Evolutionary conservation across 1,284 basidiomycete genomes (phyloP).

Genomic region (Pholiota adiposa): DNA sequence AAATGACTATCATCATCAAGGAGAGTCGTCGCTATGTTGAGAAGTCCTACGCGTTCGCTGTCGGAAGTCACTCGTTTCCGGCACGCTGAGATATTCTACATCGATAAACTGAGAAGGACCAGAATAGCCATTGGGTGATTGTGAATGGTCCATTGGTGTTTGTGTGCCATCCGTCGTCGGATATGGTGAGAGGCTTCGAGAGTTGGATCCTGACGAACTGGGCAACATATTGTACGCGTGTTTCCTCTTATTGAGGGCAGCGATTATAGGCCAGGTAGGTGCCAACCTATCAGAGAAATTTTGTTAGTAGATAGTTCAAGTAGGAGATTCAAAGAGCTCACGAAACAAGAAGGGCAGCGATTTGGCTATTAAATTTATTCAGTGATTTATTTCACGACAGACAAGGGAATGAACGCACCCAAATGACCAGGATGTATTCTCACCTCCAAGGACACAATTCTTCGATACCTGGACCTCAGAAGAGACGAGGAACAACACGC

Average conservation of each 20-base stretch:
- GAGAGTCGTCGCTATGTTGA: background rate
- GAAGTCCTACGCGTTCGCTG: background rate
- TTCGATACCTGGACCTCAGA: constrained; percentile 17
- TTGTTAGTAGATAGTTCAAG: background rate
- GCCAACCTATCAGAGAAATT: constrained; percentile 10
- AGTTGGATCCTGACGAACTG: background rate
- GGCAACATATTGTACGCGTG: background rate
- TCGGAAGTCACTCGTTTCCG: background rate
- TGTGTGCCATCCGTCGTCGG: background rate
- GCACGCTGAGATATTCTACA: background rate
- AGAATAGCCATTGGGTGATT: background rate
- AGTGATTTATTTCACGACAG: background rate
- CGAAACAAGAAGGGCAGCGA: constrained; percentile 21
- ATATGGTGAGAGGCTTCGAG: background rate
- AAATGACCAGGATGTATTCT: constrained; percentile 21
- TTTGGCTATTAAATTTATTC: constrained; percentile 9
- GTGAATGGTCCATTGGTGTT: background rate
- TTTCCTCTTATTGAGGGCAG: constrained; percentile 9
- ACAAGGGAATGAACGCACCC: constrained; percentile 8
- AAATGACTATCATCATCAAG: background rate
- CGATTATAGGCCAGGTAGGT: constrained; percentile 18
- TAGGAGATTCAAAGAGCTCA: constrained; percentile 3
- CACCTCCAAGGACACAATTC: constrained; percentile 19
- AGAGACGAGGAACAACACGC: constrained; percentile 16
- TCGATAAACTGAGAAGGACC: background rate